These are phyloP conservation scores for Sarcomyxa edulis DNA, from an alignment of 768 basidiomycete species.

Conservation along the genomic window DNA sequence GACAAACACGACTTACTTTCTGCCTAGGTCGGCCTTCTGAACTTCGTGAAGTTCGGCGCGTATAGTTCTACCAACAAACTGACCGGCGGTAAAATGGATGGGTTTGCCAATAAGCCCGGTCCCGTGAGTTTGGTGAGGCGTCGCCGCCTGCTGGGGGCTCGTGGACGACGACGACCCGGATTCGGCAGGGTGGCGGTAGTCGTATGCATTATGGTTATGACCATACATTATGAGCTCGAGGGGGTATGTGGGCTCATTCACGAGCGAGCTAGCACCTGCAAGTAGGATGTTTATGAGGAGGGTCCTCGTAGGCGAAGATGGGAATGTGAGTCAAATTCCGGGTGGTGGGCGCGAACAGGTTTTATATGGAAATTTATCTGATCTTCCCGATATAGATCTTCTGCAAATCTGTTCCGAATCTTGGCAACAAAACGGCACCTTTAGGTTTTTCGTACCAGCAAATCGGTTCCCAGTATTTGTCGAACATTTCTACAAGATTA, in stretches of 20 bases:
- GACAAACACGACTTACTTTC: slow-evolving; percentile 48
- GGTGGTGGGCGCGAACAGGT: slow-evolving; percentile 2
- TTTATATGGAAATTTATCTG: no score
- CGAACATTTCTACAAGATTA: no score
- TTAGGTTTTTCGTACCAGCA: no score
- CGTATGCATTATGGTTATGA: background rate
- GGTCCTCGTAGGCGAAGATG: background rate
- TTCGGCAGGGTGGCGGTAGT: no score
- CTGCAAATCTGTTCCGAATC: no score
- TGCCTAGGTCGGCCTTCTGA: slow-evolving; percentile 62
- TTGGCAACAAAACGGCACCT: no score
- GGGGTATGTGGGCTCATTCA: background rate
- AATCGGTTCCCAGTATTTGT: no score
- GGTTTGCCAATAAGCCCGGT: slow-evolving; percentile 38
- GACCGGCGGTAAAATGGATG: slow-evolving; percentile 52
- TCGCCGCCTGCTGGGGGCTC: background rate
- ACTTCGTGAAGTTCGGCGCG: slow-evolving; percentile 52
- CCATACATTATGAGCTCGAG: background rate
- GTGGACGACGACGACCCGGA: background rate
- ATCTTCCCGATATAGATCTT: no score
- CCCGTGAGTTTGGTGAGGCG: slow-evolving; percentile 10
- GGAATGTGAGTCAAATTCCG: background rate
- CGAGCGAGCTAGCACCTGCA: no score
- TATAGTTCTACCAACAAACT: slow-evolving; percentile 53
- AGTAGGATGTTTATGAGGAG: no score